Percentiles rank a stretch among this genome's conserved stretches.
Evolutionary conservation across 2,329 filamentous ascomycete genomes (phyloP).

Genomic region (Aspergillus terreus): DNA sequence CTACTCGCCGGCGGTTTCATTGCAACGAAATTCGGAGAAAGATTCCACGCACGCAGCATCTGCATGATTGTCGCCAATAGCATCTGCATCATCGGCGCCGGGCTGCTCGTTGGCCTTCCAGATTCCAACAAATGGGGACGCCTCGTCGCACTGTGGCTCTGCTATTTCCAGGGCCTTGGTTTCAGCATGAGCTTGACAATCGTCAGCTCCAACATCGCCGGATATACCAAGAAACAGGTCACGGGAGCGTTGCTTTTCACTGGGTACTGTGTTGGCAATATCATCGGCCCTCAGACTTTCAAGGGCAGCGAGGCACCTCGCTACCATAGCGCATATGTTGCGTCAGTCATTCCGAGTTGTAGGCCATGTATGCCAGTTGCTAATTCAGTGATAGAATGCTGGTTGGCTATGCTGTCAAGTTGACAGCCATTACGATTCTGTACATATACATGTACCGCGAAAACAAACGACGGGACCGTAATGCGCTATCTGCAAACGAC

Average conservation of each 20-base stretch:
- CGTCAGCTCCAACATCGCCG: constrained; percentile 50
- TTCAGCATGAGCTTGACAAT: constrained; percentile 54
- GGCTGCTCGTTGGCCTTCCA: constrained; percentile 51
- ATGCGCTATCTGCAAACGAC: constrained; percentile 28
- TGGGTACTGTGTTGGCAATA: constrained; percentile 40
- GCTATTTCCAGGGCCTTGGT: constrained; percentile 52
- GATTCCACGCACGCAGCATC: constrained; percentile 49
- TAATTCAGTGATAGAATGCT: constrained; percentile 44
- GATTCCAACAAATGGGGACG: constrained; percentile 54
- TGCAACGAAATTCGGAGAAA: constrained; percentile 44
- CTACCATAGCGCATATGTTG: constrained; percentile 40
- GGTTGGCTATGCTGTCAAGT: constrained; percentile 53
- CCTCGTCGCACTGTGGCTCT: constrained; percentile 56
- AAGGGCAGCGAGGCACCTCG: constrained; percentile 46
- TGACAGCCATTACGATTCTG: constrained; percentile 47
- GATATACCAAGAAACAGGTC: constrained; percentile 32
- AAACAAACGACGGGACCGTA: constrained; percentile 53
- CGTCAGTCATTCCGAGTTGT: constrained; percentile 14
- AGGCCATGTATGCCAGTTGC: not conserved
- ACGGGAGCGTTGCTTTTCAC: constrained; percentile 47
- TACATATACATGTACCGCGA: constrained; percentile 55
- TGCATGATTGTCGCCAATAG: constrained; percentile 56
- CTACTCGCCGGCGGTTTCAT: constrained; percentile 50
- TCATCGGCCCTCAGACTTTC: constrained; percentile 54
- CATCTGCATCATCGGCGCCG: constrained; percentile 54